phyloP scores from a whole-genome alignment of 768 basidiomycete species.

The Mrakia hoshinonis region DNA sequence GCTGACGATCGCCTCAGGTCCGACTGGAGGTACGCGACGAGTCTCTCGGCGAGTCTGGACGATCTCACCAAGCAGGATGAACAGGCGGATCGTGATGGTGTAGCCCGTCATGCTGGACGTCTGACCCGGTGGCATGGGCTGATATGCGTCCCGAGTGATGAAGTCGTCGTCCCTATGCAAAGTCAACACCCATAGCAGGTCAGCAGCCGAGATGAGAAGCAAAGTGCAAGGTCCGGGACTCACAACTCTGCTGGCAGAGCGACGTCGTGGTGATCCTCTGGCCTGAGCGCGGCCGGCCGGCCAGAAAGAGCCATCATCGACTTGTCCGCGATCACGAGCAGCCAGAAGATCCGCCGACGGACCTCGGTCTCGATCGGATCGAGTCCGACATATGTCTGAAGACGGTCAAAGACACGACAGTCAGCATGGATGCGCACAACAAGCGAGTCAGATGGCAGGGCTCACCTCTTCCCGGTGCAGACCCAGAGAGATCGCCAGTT shows the following conservation, averaged over 20 bases:
- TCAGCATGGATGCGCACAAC: not conserved
- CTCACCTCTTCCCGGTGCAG: slow-evolving; percentile 64
- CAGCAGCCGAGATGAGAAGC: not conserved
- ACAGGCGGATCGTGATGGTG: slow-evolving; percentile 77
- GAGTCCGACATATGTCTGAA: slow-evolving; percentile 36
- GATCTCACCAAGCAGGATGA: slow-evolving; percentile 38
- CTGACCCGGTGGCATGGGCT: slow-evolving; percentile 78
- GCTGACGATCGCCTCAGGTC: slow-evolving; percentile 30
- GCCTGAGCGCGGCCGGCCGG: slow-evolving; percentile 72
- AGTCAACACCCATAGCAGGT: slow-evolving; percentile 35
- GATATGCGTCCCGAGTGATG: slow-evolving; percentile 73
- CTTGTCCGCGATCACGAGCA: slow-evolving; percentile 79
- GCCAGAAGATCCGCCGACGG: slow-evolving; percentile 77
- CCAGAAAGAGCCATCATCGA: slow-evolving; percentile 69
- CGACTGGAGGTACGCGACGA: slow-evolving; percentile 33
- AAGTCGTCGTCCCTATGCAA: slow-evolving; percentile 45
- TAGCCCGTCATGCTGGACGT: slow-evolving; percentile 77
- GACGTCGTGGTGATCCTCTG: slow-evolving; percentile 55
- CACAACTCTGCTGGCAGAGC: slow-evolving; percentile 35
- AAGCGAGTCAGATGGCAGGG: not conserved
- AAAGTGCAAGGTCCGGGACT: slow-evolving; percentile 33
- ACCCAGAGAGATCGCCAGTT: slow-evolving; percentile 69
- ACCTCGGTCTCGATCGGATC: slow-evolving; percentile 83
- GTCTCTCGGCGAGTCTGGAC: slow-evolving; percentile 34
- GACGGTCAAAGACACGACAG: slow-evolving; percentile 41